Evolutionary conservation across 495 filamentous ascomycete genomes (phyloP).

Genomic region (Lophiotrema nucula): DNA sequence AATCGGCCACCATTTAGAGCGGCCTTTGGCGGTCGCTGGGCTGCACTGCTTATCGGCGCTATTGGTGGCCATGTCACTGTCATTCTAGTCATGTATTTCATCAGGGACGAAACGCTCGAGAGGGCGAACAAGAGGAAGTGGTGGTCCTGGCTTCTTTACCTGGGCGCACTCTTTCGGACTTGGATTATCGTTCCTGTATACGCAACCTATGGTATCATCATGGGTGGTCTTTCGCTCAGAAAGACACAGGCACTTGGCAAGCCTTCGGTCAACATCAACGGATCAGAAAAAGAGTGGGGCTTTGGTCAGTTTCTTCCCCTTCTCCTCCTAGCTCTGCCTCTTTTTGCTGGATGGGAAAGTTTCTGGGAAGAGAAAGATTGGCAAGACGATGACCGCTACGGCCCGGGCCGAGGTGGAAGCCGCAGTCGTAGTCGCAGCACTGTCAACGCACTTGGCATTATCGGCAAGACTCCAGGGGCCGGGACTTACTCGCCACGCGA

Average conservation of each 20-base stretch:
- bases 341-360: slow-evolving; percentile 33
- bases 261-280: slow-evolving; percentile 15
- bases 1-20: slow-evolving; percentile 14
- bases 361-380: slow-evolving; percentile 22
- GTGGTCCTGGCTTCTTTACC: neutral
- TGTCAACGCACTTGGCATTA: neutral
- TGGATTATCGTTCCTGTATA: slow-evolving; percentile 30
- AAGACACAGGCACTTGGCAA: slow-evolving; percentile 25
- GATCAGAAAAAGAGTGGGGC: slow-evolving; percentile 27
- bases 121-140: neutral
- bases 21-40: slow-evolving; percentile 29
- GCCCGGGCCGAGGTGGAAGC: slow-evolving; percentile 7
- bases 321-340: slow-evolving; percentile 23
- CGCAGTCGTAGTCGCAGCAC: neutral
- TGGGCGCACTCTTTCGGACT: slow-evolving; percentile 19
- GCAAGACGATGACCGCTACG: neutral
- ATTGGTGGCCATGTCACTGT: slow-evolving; percentile 26
- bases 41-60: slow-evolving; percentile 20
- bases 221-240: slow-evolving; percentile 5
- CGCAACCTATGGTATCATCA: slow-evolving; percentile 22
- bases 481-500: neutral
- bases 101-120: neutral
- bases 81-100: slow-evolving; percentile 30
- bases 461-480: neutral
- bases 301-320: slow-evolving; percentile 32